A percentile compares a stretch with the other conserved stretches of the same genome.
Conservation (phyloP, 192 early-diverging fungal species). For the Linnemannia elongata region DNA sequence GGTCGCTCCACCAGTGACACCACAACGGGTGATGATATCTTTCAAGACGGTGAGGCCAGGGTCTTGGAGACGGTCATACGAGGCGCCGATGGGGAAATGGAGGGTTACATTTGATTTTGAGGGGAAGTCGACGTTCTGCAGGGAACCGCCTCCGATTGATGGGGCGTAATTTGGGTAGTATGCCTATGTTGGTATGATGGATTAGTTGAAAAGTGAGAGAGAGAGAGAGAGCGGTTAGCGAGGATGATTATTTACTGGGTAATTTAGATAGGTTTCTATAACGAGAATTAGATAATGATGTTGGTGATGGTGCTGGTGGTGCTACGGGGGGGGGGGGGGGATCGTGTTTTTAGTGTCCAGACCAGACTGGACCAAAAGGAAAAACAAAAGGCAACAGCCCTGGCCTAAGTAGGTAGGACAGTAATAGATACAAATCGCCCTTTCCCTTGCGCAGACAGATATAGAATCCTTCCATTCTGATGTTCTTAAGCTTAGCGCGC, state of each 20-base stretch:
- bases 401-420: neutral
- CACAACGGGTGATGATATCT: conserved; percentile 61
- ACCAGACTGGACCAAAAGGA: neutral
- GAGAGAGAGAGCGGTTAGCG: neutral
- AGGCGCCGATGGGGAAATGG: conserved; percentile 59
- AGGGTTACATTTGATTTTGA: conserved; percentile 49
- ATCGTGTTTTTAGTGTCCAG: neutral
- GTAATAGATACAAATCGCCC: neutral
- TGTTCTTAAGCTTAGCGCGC: neutral
- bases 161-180: conserved; percentile 61
- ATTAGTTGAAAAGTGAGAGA: neutral
- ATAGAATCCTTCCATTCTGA: neutral
- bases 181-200: conserved; percentile 50
- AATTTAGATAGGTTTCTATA: neutral
- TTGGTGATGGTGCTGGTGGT: too few species aligned
- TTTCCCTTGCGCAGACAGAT: neutral
- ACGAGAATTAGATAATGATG: too few species aligned
- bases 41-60: conserved; percentile 43
- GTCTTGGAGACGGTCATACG: conserved; percentile 47
- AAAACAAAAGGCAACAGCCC: conserved; percentile 1
- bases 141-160: conserved; percentile 61
- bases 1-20: conserved; percentile 29
- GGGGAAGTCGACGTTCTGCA: conserved; percentile 57
- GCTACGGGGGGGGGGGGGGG: too few species aligned
- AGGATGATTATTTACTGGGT: neutral